These are phyloP conservation scores for Colletotrichum camelliae DNA, from an alignment of 2,329 filamentous ascomycete genomes.

Conservation along the genomic window DNA sequence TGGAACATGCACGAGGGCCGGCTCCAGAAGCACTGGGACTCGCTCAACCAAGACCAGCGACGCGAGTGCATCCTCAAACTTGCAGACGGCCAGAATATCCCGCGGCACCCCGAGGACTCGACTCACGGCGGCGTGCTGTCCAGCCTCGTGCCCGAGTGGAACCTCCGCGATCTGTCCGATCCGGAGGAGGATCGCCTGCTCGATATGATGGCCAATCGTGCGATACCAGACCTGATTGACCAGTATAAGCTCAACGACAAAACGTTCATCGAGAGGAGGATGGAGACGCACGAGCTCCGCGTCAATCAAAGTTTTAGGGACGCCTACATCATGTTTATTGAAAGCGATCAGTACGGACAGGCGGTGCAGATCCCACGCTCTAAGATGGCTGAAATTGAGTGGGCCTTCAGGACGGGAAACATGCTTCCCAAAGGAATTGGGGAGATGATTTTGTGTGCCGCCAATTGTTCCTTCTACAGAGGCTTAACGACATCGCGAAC, in stretches of 20 bases:
- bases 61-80: constrained; percentile 38
- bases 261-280: constrained; percentile 42
- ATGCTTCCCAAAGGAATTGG: constrained; percentile 33
- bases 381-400: constrained; percentile 26
- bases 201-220: constrained; percentile 41
- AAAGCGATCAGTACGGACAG: constrained; percentile 39
- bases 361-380: constrained; percentile 31
- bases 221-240: constrained; percentile 34
- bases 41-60: too few species aligned
- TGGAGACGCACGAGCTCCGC: constrained; percentile 36
- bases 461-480: constrained; percentile 40
- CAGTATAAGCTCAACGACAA: constrained; percentile 40
- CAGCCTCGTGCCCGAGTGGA: constrained; percentile 49
- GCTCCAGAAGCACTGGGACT: too few species aligned
- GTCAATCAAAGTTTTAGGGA: constrained; percentile 30
- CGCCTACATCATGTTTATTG: constrained; percentile 35
- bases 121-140: constrained; percentile 38
- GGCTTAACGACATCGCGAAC: constrained; percentile 46
- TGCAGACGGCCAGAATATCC: constrained; percentile 33
- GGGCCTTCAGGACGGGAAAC: constrained; percentile 25
- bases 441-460: constrained; percentile 45
- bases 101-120: constrained; percentile 38
- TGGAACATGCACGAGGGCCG: too few species aligned
- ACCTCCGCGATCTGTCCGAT: constrained; percentile 44
- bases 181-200: constrained; percentile 41